Base-by-base conservation (phyloP, 345 rosid species). In the Eucalyptus sp. region DNA sequence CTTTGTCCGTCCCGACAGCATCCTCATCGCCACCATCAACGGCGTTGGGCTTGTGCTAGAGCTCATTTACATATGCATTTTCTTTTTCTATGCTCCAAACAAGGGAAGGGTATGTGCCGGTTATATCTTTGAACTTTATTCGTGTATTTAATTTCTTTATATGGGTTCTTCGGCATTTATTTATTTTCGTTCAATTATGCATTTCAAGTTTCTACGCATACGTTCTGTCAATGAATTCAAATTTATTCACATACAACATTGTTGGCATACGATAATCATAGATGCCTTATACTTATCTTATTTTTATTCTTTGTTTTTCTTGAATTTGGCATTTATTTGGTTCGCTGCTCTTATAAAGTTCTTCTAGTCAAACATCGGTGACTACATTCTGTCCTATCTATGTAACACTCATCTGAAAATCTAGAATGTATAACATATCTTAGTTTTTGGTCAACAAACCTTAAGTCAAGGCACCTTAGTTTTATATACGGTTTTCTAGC, bases 1-100 rank as follows among this genome's bases (percentile, higher is more conserved):
- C 6, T n/a, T 92, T 15, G 89, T 94, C 20, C 88, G 86, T 52
- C 91, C 93, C 0, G 91, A 94, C 58, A 94, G 91, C 93, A 71
- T 86, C 48, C 92, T 93, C 1, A 92, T 94, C 37, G 54, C 89
- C 86, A 92, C 95, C 84, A 94, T 91, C 90, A 94, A 94, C n/a
- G 84, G 90, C 10, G 20, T 90, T n/a, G 95, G 94, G 6, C 91
- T 93, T 3, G 88, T 31, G 14, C 52, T 94, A 5, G 94, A 93
- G 86, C 49, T 91, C 86, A 41, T 90, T 60, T 94, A 93, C 52
- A 20, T 92, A 12, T 13, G 89, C 87, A 90, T 94, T 86, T 94
- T 86, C 91, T 87, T 90, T 87, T 6, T 71, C 31, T 90, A 87
- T 87, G 81, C 90, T 25, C 46, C 76, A 62, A 41, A 52, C 24